Evolutionary conservation across 495 filamentous ascomycete species (phyloP).

Genomic region (Copromyces sp.): DNA sequence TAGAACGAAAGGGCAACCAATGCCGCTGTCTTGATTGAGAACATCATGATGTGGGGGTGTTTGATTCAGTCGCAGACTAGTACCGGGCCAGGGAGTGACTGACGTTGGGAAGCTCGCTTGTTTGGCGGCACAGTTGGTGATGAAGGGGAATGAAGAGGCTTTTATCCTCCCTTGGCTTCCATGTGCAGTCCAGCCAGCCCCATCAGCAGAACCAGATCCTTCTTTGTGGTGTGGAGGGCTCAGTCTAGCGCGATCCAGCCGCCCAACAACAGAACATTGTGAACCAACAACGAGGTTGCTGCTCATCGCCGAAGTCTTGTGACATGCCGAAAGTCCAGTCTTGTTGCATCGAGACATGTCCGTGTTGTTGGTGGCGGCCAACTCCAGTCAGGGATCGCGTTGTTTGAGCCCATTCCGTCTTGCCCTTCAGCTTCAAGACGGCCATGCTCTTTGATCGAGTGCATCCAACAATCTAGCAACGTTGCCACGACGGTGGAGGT

Average conservation of each 20-base stretch:
- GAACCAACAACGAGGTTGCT: background rate
- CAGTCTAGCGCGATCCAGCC: background rate
- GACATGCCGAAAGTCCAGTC: background rate
- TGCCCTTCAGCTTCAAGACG: background rate
- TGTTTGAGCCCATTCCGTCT: background rate
- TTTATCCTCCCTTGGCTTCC: background rate
- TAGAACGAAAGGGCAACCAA: constrained; percentile 12
- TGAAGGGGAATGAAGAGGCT: background rate
- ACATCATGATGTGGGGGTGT: background rate
- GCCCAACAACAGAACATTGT: background rate
- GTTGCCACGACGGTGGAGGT: background rate
- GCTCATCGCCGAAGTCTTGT: background rate
- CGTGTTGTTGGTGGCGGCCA: background rate
- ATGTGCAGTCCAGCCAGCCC: no score
- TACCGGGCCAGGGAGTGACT: background rate
- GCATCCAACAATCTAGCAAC: background rate
- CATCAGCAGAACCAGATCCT: no score
- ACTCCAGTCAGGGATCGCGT: background rate
- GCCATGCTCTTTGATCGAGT: background rate
- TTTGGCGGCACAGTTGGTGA: background rate
- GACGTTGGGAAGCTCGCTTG: background rate
- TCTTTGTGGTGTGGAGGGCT: no score
- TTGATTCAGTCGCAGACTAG: background rate
- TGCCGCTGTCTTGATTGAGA: constrained; percentile 1
- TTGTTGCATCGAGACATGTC: background rate